These are phyloP conservation scores for Camillea tinctor DNA, from an alignment of 2,329 filamentous ascomycete genomes.

Conservation along the genomic window DNA sequence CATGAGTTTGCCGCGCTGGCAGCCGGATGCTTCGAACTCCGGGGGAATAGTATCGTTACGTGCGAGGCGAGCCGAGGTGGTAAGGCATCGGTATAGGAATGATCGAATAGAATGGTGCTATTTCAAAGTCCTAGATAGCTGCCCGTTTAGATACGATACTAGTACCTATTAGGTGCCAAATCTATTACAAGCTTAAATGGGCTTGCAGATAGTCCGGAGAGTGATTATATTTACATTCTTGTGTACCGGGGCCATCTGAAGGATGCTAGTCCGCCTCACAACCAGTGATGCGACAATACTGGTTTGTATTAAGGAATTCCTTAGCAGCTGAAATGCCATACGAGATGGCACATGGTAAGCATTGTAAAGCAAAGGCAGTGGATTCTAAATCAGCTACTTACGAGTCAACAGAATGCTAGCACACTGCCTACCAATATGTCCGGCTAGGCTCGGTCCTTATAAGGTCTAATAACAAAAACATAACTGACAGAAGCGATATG, in stretches of 20 bases:
- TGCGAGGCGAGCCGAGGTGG: too few relatives aligned
- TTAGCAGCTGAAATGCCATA: background rate
- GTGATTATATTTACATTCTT: slow-evolving; percentile 24
- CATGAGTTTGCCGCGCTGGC: slow-evolving; percentile 38
- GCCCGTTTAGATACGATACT: slow-evolving; percentile 36
- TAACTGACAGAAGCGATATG: slow-evolving; percentile 30
- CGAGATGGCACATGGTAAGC: background rate
- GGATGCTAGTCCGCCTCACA: too few relatives aligned
- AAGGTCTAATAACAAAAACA: slow-evolving; percentile 34
- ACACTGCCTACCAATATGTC: slow-evolving; percentile 43
- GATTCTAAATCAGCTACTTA: background rate
- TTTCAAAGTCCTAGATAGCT: slow-evolving; percentile 34
- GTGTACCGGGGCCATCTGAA: background rate
- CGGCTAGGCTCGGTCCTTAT: slow-evolving; percentile 35
- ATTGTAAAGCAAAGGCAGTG: background rate
- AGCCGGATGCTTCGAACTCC: slow-evolving; percentile 22
- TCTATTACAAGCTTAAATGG: slow-evolving; percentile 38
- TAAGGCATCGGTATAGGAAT: slow-evolving; percentile 7
- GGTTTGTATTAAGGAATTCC: background rate
- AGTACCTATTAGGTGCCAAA: slow-evolving; percentile 34
- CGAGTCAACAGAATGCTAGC: slow-evolving; percentile 37
- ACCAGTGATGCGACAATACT: background rate
- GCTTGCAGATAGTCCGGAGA: slow-evolving; percentile 33
- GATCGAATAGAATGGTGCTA: slow-evolving; percentile 31
- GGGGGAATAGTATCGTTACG: too few relatives aligned